Percentiles rank a stretch among this genome's conserved stretches.
Conservation (phyloP, 2,329 filamentous ascomycete species). For the Xylariaceae sp. region DNA sequence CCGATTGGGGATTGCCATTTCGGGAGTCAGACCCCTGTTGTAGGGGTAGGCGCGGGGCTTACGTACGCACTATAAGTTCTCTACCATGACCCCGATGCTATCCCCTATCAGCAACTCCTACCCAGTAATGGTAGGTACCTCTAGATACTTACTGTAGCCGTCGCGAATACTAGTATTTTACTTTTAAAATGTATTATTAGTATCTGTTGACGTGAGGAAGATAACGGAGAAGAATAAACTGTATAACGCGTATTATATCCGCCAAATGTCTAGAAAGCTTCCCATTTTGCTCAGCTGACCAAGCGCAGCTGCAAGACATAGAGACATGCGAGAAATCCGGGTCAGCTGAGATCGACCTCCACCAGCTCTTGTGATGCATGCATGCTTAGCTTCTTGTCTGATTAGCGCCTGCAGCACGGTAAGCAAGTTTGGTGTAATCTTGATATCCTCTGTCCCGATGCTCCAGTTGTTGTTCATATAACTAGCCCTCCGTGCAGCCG, state of each 20-base stretch:
- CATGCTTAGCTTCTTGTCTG: too few relatives aligned
- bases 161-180: not conserved
- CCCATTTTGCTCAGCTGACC: slow-evolving; percentile 8
- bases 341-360: slow-evolving; percentile 17
- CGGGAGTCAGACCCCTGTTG: not conserved
- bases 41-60: slow-evolving; percentile 6
- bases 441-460: too few relatives aligned
- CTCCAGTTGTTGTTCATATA: too few relatives aligned
- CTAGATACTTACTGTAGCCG: too few relatives aligned
- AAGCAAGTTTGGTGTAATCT: too few relatives aligned
- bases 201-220: too few relatives aligned
- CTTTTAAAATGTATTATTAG: too few relatives aligned
- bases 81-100: not conserved
- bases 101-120: not conserved
- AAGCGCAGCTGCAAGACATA: slow-evolving; percentile 2
- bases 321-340: not conserved
- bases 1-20: not conserved
- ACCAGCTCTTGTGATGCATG: too few relatives aligned
- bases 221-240: not conserved
- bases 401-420: too few relatives aligned
- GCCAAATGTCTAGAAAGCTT: not conserved
- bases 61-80: slow-evolving; percentile 26
- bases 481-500: too few relatives aligned
- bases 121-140: too few relatives aligned
- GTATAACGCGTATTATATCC: not conserved